Evolutionary conservation across 2,329 filamentous ascomycete species (phyloP).

Genomic region (Paecilomyces variotii): DNA sequence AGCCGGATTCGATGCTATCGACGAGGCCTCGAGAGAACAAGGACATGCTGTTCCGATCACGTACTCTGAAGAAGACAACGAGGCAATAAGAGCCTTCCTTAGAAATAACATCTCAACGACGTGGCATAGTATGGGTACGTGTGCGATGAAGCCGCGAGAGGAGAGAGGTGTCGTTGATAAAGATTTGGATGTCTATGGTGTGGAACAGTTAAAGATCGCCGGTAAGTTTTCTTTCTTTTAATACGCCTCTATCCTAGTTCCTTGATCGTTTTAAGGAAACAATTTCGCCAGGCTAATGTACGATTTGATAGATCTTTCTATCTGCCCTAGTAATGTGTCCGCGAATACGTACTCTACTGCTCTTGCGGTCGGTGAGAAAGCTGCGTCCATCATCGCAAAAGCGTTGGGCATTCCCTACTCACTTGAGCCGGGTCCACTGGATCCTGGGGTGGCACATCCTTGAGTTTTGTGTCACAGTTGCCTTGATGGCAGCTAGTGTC

Average conservation of each 20-base stretch:
- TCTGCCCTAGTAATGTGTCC: slow-evolving; percentile 28
- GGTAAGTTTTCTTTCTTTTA: neutral
- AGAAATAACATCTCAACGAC: slow-evolving; percentile 32
- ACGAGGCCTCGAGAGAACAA: slow-evolving; percentile 14
- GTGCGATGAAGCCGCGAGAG: slow-evolving; percentile 6
- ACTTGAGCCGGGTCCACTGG: neutral
- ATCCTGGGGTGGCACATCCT: neutral
- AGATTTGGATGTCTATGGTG: slow-evolving; percentile 9
- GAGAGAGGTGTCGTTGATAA: slow-evolving; percentile 7
- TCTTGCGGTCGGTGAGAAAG: slow-evolving; percentile 39
- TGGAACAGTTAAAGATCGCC: slow-evolving; percentile 1
- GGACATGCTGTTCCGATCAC: slow-evolving; percentile 32
- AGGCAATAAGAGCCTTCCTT: slow-evolving; percentile 38
- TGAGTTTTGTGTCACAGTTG: neutral
- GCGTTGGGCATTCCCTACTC: slow-evolving; percentile 15
- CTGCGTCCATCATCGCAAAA: slow-evolving; percentile 23
- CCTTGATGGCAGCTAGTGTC: neutral
- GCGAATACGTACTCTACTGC: slow-evolving; percentile 42
- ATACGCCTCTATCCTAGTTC: neutral
- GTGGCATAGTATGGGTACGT: slow-evolving; percentile 37
- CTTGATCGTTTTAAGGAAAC: neutral
- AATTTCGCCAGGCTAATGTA: neutral
- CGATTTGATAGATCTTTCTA: slow-evolving; percentile 17
- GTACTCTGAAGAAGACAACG: slow-evolving; percentile 44
- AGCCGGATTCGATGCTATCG: slow-evolving; percentile 24